Evolutionary conservation across 345 rosid species (phyloP), one percentile per base, ranked within the genome.

Genomic region (Syzygium jambos): DNA sequence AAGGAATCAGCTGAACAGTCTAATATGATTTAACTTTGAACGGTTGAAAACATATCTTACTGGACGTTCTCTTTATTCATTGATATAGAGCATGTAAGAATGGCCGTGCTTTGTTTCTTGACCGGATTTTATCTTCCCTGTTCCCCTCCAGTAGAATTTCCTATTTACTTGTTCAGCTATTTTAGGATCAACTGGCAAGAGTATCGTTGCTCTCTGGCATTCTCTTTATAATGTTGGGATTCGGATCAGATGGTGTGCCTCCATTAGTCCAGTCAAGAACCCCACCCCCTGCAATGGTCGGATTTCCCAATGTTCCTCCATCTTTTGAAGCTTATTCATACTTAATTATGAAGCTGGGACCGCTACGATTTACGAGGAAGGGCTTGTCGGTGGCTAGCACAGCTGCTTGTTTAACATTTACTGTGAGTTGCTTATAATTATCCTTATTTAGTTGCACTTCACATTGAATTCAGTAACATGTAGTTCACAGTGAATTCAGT

Each of bases 371-470:
- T 89, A 96, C 98, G 27, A 93, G 98, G 94, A 96, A 97, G 94
- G 98, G 98, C 78, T 91, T 96, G 87, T 95, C 98, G 78, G 98
- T 96, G 88, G 99, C 98, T 84, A 97, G 98, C 93, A 97, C 98
- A 52, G 96, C 99, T 77, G 96, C 98, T 27, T 95, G 98, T 92
- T 92, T 97, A 93, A 95, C 98, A 86, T 97, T 97, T 87, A 96
- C 90, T 9, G 98, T 96, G 89, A 93, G 97, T 90, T 87, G 22
- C 41, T 38, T 87, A 53, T 56, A 73, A 88, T 87, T 88, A 30
- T 84, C 63, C 88, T 9, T 84, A 19, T 68, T 53, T 78, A 52
- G 52, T 30, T 54, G 86, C 86, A 54, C 49, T 54, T 52, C 46
- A 85, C 3, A 30, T 22, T 11, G 82, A 73, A 73, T 73, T 38